phyloP scores from a whole-genome alignment of 495 filamentous ascomycete species.

The Aeminium ludgeri region DNA sequence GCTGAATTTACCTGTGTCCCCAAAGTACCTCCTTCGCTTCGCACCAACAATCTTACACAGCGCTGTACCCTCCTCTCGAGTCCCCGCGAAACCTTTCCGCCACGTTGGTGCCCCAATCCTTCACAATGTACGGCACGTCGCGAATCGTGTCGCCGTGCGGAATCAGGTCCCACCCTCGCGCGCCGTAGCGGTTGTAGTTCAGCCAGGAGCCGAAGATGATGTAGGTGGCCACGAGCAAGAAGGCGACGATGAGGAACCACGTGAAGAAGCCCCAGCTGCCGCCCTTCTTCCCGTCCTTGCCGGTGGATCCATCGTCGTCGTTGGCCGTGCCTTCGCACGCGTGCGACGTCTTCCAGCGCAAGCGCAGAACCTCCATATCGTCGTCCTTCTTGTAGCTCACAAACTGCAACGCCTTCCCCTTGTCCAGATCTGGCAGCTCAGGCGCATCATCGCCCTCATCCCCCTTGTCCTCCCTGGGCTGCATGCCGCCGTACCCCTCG shows the following conservation, averaged over 20 bases:
- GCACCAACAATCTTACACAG: too few species aligned
- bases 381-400: slow-evolving; percentile 43
- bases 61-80: slow-evolving; percentile 81
- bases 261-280: slow-evolving; percentile 85
- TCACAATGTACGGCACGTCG: slow-evolving; percentile 79
- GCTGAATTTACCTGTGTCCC: too few species aligned
- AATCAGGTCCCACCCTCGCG: slow-evolving; percentile 85
- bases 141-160: slow-evolving; percentile 86
- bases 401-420: slow-evolving; percentile 48
- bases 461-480: slow-evolving; percentile 16
- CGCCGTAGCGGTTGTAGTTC: slow-evolving; percentile 94
- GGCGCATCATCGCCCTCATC: slow-evolving; percentile 22
- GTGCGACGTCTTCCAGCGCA: slow-evolving; percentile 75
- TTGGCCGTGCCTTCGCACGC: slow-evolving; percentile 44
- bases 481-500: slow-evolving; percentile 15
- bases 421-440: slow-evolving; percentile 22
- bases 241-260: slow-evolving; percentile 85
- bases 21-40: too few species aligned
- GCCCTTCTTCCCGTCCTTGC: slow-evolving; percentile 25
- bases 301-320: slow-evolving; percentile 16
- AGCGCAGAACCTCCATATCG: slow-evolving; percentile 38
- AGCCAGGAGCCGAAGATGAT: slow-evolving; percentile 98
- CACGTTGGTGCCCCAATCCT: slow-evolving; percentile 67
- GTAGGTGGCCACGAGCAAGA: slow-evolving; percentile 73
- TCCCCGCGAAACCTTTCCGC: slow-evolving; percentile 62